Base-by-base conservation (phyloP, 164 flowering plant species). In the Berberis vulgaris region DNA sequence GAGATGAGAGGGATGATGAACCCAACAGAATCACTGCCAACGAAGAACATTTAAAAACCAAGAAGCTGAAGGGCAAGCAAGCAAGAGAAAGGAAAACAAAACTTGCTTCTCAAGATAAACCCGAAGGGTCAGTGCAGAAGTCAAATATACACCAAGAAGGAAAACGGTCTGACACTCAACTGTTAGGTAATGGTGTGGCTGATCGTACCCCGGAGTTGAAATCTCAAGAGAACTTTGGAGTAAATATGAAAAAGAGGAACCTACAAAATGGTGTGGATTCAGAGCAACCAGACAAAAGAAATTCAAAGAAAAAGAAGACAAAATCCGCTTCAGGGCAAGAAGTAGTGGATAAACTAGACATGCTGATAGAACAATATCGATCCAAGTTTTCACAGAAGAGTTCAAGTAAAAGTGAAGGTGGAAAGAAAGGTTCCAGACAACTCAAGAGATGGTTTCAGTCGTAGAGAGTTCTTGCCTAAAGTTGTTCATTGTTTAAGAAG, bases 361-460 rank as follows among this genome's bases (percentile, higher is more conserved):
- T 67, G 82, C 73, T 92, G 59, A 88, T 89, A 4, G 88, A 85
- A 72, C 84, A 80, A 49, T 93, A 89, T 72, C 72, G 74, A 66
- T 66, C 84, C 49, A 87, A 86, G 69, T 86, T 84, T 70, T 77
- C 94, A 5, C 80, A 70, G 54, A 69, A 67, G n/a, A 67, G 64
- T 53, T 75, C 81, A 5, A 61, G 67, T 58, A 80, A 70, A 65
- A 13, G 70, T 7, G 86, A 74, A 55, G 81, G 73, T 47, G 77
- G 73, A 49, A 81, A 73, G 67, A 65, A 75, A 63, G 75, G 63
- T 9, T 63, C 72, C 6, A 71, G 59, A 42, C 68, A 59, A 49
- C 72, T 75, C 65, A 68, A 60, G 57, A 71, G 74, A 66, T 75
- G 78, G 78, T 75, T 75, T 50, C 62, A 66, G 63, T 59, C 67